A percentile compares a stretch with the other conserved stretches of the same genome.
phyloP scores from a whole-genome alignment of 495 filamentous ascomycete genomes.

The Penicillium silybi region DNA sequence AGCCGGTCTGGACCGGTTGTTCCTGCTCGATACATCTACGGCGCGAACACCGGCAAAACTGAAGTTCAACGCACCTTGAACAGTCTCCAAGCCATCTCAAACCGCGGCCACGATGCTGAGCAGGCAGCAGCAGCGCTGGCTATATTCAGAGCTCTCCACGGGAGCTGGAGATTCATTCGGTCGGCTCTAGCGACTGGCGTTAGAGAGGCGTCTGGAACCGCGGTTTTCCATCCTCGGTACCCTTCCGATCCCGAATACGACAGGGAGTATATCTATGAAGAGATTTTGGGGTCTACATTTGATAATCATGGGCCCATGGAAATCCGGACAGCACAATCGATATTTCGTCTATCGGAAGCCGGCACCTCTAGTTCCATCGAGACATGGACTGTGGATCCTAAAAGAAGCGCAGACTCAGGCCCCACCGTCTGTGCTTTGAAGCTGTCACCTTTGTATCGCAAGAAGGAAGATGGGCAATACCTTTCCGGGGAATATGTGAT shows the following conservation, averaged over 20 bases:
- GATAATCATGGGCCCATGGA: not conserved
- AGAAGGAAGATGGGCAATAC: not conserved
- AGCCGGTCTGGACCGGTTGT: constrained; percentile 28
- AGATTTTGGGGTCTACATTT: constrained; percentile 1
- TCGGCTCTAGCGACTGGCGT: constrained; percentile 28
- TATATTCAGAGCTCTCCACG: constrained; percentile 70
- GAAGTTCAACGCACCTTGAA: constrained; percentile 14
- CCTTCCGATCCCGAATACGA: constrained; percentile 17
- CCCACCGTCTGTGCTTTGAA: not conserved
- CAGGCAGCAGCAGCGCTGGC: constrained; percentile 33
- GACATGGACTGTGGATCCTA: constrained; percentile 1
- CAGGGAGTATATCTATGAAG: constrained; percentile 32
- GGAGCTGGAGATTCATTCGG: constrained; percentile 61
- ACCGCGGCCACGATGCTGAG: not conserved
- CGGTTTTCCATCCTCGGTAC: constrained; percentile 58
- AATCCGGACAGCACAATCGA: not conserved
- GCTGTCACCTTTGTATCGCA: constrained; percentile 4
- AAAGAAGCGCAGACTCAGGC: not conserved
- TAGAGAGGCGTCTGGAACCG: constrained; percentile 40
- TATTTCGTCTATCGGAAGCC: constrained; percentile 14
- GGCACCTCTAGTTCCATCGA: constrained; percentile 5
- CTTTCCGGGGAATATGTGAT: constrained; percentile 16
- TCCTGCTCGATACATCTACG: constrained; percentile 32
- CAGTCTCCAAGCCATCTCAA: constrained; percentile 17
- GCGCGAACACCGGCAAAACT: not conserved